Base-by-base conservation (phyloP, 345 rosid genomes). In the Lepidium africanum region DNA sequence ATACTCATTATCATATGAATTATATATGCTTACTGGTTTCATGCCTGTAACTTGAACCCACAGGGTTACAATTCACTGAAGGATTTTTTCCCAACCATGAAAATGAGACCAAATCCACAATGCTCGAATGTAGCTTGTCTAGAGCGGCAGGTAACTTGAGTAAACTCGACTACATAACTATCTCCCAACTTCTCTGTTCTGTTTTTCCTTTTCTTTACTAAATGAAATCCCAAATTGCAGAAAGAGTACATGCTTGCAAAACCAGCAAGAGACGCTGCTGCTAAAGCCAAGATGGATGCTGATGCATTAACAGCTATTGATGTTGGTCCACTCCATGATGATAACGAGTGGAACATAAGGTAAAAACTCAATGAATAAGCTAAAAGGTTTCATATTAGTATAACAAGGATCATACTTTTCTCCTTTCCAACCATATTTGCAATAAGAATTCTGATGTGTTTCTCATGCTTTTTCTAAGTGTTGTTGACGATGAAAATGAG, bases 321-420 rank as follows among this genome's bases (percentile, higher is more conserved):
- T 42, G 88, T 85, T 65, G 68, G 79, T 58, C 91, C 91, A 10
- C 84, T 94, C 72, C 96, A 94, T 75, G 76, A 17, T 74, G 97
- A 91, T 73, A 91, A 94, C 67, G 97, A 91, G 67, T 91, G 97
- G 97, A 89, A 84, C 81, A 91, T 94, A 80, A 90, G 97, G 99
- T 89, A 80, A 9, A 14, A 45, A 56, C 45, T 23, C 41, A 62
- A 19, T 65, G 49, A 51, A 30, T 12, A 50, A 62, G 21, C 50
- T 54, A 2, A 48, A 30, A 59, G 17, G 23, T 14, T 39, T 7
- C 19, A 40, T 14, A 19, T 0, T 12, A 37, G 58, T 13, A 12
- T 7, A 37, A n/a, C 7, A 10, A 11, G 16, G 11, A 32, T 40
- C 10, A 17, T 7, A 38, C 49, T 38, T 48, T 21, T 35, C 9